Evolutionary conservation across 2,329 filamentous ascomycete species (phyloP).

Genomic region (Fusarium kyushuense): DNA sequence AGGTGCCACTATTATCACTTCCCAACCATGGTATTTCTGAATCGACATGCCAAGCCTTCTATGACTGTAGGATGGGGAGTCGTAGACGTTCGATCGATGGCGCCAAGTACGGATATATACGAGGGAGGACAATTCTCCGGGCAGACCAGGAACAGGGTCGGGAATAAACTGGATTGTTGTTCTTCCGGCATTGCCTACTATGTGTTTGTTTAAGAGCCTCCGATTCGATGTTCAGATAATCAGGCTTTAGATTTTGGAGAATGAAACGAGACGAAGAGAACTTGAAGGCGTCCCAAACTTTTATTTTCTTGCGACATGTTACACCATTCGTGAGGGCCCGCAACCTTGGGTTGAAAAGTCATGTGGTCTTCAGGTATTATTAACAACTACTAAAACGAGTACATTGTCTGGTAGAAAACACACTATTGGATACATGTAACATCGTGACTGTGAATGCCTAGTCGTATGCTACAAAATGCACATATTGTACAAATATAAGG

Average conservation of each 20-base stretch:
- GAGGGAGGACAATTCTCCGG: slow-evolving; percentile 38
- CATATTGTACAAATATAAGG: neutral
- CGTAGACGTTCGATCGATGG: neutral
- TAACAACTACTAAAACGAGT: neutral
- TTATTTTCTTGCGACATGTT: neutral
- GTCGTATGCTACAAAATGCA: neutral
- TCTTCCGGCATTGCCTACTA: neutral
- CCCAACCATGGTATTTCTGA: slow-evolving; percentile 3
- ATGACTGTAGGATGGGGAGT: slow-evolving; percentile 20
- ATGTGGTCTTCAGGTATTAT: neutral
- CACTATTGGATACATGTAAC: neutral
- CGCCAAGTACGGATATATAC: slow-evolving; percentile 6
- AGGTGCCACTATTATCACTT: neutral
- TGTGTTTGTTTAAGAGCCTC: neutral
- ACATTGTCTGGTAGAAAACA: neutral
- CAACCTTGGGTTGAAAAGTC: neutral
- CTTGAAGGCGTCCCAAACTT: neutral
- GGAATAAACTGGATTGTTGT: neutral
- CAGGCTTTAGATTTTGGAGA: neutral
- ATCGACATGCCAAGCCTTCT: slow-evolving; percentile 23
- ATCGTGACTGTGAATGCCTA: neutral
- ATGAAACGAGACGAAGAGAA: neutral
- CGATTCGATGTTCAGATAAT: neutral
- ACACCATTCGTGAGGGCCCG: neutral
- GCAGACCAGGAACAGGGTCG: neutral